Base-by-base conservation (phyloP, 805 yeast genomes). In the Spencermartinsiella europaea region DNA sequence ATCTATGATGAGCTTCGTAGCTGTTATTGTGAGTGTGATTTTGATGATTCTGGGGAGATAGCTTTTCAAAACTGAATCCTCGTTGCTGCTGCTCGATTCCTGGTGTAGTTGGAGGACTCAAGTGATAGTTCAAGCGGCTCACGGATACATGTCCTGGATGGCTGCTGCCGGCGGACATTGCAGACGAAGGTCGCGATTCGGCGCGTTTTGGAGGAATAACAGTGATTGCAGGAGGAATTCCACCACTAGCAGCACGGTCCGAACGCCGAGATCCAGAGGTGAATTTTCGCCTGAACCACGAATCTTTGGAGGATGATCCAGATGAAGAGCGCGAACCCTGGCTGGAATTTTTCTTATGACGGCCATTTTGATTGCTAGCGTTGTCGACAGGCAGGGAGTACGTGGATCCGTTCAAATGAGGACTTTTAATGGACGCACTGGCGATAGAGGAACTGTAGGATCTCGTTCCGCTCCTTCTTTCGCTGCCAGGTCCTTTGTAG, bases 401-500 rank as follows among this genome's bases (percentile, higher is more conserved):
- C n/a, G n/a, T n/a, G n/a, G n/a, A n/a, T n/a, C n/a, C n/a, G n/a
- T n/a, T 25, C 31, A 25, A 25, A 12, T 25, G 7, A 7, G 31
- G 31, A 25, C 31, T 25, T 12, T 25, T 25, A 12, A 25, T 25
- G 12, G 31, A 25, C 31, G 31, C 7, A 7, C 10, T 7, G 10
- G 31, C 31, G 7, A 25, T 12, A 25, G 31, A 25, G 12, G 31
- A 25, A 25, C 10, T 12, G 31, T 25, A 25, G 12, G 31, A 25
- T 12, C 12, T 7, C 12, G 31, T 7, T 25, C 31, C 31, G 31
- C 31, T 12, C 12, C 31, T 25, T 7, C 12, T 25, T 7, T 12
- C 10, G 12, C 31, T 25, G 12, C 31, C 31, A 7, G 7, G 10
- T 25, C 31, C 31, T 7, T 44, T 40, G 50, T 61, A 59, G 34